A percentile compares a stretch with the other conserved stretches of the same genome.
phyloP scores from a whole-genome alignment of 768 basidiomycete species.

The Sporobolomyces pararoseus region DNA sequence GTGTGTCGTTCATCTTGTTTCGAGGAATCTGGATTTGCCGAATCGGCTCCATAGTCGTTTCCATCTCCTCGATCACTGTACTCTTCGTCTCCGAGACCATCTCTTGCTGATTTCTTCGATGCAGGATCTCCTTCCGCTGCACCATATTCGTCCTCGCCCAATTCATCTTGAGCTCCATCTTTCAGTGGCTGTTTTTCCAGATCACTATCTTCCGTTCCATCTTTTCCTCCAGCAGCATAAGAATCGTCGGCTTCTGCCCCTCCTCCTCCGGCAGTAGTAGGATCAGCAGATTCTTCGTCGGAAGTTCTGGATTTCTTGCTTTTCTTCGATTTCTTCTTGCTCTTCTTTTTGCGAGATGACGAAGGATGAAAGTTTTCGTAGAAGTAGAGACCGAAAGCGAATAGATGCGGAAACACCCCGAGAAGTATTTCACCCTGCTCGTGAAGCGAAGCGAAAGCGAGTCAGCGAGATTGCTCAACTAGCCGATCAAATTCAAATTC shows the following conservation, averaged over 20 bases:
- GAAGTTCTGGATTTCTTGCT: neutral
- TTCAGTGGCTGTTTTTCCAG: conserved; percentile 3
- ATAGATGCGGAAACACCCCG: neutral
- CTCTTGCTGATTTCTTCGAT: neutral
- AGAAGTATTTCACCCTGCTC: conserved; percentile 7
- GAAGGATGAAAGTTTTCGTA: neutral
- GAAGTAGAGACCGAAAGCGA: conserved; percentile 12
- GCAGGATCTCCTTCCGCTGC: neutral
- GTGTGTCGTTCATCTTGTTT: too few relatives aligned
- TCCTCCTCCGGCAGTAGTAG: too few relatives aligned
- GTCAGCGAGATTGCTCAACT: neutral
- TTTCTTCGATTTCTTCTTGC: neutral
- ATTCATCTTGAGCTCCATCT: neutral
- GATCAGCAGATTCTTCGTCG: neutral
- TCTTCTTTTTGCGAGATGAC: neutral
- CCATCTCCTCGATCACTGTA: neutral
- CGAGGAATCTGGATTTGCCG: neutral
- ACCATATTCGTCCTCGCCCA: neutral
- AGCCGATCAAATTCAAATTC: too few relatives aligned
- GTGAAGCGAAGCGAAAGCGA: neutral
- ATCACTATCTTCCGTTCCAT: neutral
- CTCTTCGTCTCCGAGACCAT: neutral
- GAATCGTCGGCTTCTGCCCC: too few relatives aligned
- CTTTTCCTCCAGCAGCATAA: neutral
- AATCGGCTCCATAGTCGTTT: neutral